Evolutionary conservation across 129 eudicot genomes (phyloP), one percentile per base, ranked within the genome.

Genomic region (Artemisia annua): DNA sequence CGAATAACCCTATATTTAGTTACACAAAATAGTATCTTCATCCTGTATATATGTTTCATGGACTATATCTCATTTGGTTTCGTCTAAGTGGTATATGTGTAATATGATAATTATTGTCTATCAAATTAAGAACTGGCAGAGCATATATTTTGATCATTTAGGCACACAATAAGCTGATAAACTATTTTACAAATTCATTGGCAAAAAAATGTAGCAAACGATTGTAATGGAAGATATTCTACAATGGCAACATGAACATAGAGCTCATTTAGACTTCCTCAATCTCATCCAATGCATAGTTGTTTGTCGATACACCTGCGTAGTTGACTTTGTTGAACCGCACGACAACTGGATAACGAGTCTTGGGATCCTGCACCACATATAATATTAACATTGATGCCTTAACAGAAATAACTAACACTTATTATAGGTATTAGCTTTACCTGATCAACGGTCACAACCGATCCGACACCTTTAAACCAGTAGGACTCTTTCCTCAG

Each of bases 241-340:
- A 79, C 64, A 48, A 50, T 75, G 69, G 68, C 75, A 83, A 32
- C 56, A 72, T 73, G 78, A 72, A 64, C 54, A 28, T 4, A 2
- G 66, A 46, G 58, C 28, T 84, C 75, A 73, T 66, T 78, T 66
- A 71, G 65, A 86, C 85, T 82, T 85, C 92, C 75, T 86, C 78
- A 30, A 94, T 79, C 87, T 94, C 97, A 81, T 90, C 97, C 96
- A 94, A 84, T 78, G 98, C 98, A 67, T 90, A 94, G 91, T 94
- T 94, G 98, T 94, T 94, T 74, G 98, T 94, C 2, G 98, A 94
- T 63, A 94, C 91, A 83, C 86, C 86, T n/a, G 98, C 97, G 60
- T 94, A 94, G 63, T 94, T 94, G 78, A 90, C 98, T 83, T 94
- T 94, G 85, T 81, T 90, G 86, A 94, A 94, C 82, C 98, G 49